Percentiles rank a stretch among this genome's conserved stretches.
These are phyloP conservation scores for Posidonia australis DNA, from an alignment of 106 monocot species.

Conservation along the genomic window DNA sequence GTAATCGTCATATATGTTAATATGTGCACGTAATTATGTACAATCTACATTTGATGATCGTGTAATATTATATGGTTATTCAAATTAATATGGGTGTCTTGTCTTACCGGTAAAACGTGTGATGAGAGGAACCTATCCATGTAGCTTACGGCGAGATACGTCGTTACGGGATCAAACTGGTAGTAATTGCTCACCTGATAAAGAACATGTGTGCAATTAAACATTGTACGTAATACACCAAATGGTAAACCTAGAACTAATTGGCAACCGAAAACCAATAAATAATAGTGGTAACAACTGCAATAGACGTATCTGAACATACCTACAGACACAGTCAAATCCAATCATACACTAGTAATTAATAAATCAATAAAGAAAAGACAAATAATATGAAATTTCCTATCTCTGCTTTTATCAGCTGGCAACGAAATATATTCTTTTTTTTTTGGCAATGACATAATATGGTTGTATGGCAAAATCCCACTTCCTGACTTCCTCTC, in stretches of 20 bases:
- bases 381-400: too few relatives aligned
- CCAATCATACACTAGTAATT: too few relatives aligned
- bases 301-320: too few relatives aligned
- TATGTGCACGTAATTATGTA: background rate
- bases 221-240: background rate
- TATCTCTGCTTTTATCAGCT: too few relatives aligned
- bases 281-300: too few relatives aligned
- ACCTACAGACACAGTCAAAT: too few relatives aligned
- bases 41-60: background rate
- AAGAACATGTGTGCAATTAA: background rate
- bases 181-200: constrained; percentile 34
- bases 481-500: too few relatives aligned
- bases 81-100: too few relatives aligned
- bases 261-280: background rate
- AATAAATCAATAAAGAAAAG: too few relatives aligned
- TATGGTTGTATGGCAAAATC: too few relatives aligned
- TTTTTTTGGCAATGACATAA: too few relatives aligned
- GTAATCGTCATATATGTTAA: background rate
- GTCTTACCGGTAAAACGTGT: constrained; percentile 39
- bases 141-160: constrained; percentile 65
- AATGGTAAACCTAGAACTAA: background rate
- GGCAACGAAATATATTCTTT: too few relatives aligned
- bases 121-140: constrained; percentile 63
- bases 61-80: background rate
- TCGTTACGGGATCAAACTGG: constrained; percentile 39